phyloP scores from a whole-genome alignment of 768 basidiomycete genomes.

The Exsudoporus frostii region DNA sequence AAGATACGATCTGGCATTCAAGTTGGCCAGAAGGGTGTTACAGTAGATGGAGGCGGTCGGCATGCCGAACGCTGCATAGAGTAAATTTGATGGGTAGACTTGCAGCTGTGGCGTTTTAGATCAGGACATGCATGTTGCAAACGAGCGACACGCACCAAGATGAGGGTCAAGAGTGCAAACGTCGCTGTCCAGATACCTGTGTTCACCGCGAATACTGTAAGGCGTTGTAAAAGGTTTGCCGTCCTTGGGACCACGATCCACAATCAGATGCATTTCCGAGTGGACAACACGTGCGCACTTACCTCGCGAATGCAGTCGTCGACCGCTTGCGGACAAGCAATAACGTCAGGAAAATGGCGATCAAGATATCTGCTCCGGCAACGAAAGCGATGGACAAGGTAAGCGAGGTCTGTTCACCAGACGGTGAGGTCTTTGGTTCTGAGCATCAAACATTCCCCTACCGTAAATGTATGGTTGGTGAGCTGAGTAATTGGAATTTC shows the following conservation, averaged over 20 bases:
- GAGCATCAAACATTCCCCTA: background rate
- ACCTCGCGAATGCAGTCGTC: background rate
- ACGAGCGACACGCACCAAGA: slow-evolving; percentile 39
- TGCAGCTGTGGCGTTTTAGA: background rate
- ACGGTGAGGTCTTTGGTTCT: background rate
- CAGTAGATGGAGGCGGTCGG: slow-evolving; percentile 10
- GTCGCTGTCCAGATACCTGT: slow-evolving; percentile 49
- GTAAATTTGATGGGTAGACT: background rate
- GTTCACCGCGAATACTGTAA: slow-evolving; percentile 5
- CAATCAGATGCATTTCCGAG: background rate
- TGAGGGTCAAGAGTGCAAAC: slow-evolving; percentile 39
- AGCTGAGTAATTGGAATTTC: background rate
- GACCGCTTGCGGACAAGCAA: background rate
- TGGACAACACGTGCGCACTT: no score
- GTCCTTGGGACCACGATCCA: background rate
- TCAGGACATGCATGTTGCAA: no score
- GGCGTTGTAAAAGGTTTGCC: slow-evolving; percentile 4
- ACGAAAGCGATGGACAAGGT: background rate
- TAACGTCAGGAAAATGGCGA: background rate
- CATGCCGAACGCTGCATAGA: background rate
- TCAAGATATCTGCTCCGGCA: slow-evolving; percentile 2
- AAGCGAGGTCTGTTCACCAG: background rate
- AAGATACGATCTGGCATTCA: slow-evolving; percentile 9
- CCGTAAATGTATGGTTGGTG: background rate
- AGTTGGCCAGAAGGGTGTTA: slow-evolving; percentile 12